Evolutionary conservation across 83 land plant species (phyloP).

Genomic region (Picea engelmannii): DNA sequence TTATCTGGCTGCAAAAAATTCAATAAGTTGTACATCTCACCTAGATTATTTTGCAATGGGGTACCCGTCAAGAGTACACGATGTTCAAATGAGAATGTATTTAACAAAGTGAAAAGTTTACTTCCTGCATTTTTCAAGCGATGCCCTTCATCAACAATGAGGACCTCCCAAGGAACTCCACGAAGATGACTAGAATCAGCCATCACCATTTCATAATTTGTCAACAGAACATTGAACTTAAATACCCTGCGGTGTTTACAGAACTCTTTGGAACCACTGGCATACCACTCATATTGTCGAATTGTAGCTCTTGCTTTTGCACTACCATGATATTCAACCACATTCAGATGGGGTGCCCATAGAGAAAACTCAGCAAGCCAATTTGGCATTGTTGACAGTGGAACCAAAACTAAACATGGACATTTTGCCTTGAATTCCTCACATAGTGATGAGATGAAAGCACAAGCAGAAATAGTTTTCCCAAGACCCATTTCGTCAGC

Average conservation of each 20-base stretch:
- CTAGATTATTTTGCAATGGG: conserved; percentile 91
- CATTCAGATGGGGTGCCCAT: conserved; percentile 94
- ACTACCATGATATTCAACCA: conserved; percentile 96
- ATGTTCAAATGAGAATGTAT: conserved; percentile 83
- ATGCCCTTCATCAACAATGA: conserved; percentile 97
- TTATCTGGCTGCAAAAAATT: conserved; percentile 90
- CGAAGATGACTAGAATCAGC: conserved; percentile 82
- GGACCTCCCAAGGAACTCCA: conserved; percentile 93
- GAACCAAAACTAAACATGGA: conserved; percentile 91
- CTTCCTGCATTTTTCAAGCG: conserved; percentile 88
- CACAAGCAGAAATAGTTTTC: conserved; percentile 90
- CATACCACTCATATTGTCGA: conserved; percentile 97
- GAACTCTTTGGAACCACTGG: conserved; percentile 23
- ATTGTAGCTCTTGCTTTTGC: conserved; percentile 88
- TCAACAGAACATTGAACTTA: conserved; percentile 92
- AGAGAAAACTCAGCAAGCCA: conserved; percentile 90
- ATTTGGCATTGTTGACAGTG: conserved; percentile 95
- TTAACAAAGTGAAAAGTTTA: conserved; percentile 86
- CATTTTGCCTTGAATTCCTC: conserved; percentile 72
- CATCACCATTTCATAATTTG: conserved; percentile 95
- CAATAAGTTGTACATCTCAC: conserved; percentile 91
- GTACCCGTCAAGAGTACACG: conserved; percentile 94
- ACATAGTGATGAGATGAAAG: conserved; percentile 88
- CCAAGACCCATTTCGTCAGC: conserved; percentile 99
- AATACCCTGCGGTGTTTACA: conserved; percentile 35